A percentile compares a stretch with the other conserved stretches of the same genome.
Evolutionary conservation across 2,329 filamentous ascomycete species (phyloP).

Genomic region (Colletotrichum higginsianum): DNA sequence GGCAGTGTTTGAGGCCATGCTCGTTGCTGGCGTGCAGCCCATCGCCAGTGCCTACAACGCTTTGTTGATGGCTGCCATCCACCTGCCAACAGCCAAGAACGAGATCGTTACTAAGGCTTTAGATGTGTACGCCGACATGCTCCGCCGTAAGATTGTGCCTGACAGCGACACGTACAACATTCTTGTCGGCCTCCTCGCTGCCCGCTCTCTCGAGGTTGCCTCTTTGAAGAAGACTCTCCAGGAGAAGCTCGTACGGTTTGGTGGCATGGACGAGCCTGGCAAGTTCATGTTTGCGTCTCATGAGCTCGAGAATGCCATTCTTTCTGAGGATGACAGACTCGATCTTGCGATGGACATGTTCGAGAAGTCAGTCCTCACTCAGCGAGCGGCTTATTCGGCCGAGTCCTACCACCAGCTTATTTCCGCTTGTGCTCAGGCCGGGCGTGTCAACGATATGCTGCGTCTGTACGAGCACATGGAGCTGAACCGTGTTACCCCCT

Average conservation of each 20-base stretch:
- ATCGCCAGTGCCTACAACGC: slow-evolving; percentile 93
- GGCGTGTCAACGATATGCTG: slow-evolving; percentile 89
- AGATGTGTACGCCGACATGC: slow-evolving; percentile 97
- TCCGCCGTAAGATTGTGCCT: slow-evolving; percentile 84
- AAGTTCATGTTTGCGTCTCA: slow-evolving; percentile 92
- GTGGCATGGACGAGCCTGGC: slow-evolving; percentile 85
- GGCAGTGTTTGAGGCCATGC: slow-evolving; percentile 89
- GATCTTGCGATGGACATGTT: slow-evolving; percentile 90
- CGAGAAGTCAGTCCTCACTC: slow-evolving; percentile 77
- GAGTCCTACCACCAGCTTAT: slow-evolving; percentile 90
- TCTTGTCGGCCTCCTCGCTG: slow-evolving; percentile 85
- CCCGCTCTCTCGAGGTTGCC: slow-evolving; percentile 84
- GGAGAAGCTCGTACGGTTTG: slow-evolving; percentile 86
- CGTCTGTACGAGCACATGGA: slow-evolving; percentile 95
- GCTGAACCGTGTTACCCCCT: slow-evolving; percentile 78
- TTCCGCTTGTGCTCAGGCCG: slow-evolving; percentile 86
- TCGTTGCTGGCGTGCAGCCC: slow-evolving; percentile 85
- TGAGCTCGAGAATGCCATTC: slow-evolving; percentile 88
- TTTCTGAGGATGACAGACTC: slow-evolving; percentile 89
- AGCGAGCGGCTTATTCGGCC: slow-evolving; percentile 78
- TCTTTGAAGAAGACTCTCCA: slow-evolving; percentile 81
- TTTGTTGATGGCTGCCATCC: slow-evolving; percentile 86
- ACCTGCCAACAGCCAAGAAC: slow-evolving; percentile 83
- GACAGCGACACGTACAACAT: slow-evolving; percentile 91
- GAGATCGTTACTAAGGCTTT: slow-evolving; percentile 92